Percentiles rank a stretch among this genome's conserved stretches.
These are phyloP conservation scores for Coemansia asiatica DNA, from an alignment of 192 early-diverging fungal genomes.

Conservation along the genomic window DNA sequence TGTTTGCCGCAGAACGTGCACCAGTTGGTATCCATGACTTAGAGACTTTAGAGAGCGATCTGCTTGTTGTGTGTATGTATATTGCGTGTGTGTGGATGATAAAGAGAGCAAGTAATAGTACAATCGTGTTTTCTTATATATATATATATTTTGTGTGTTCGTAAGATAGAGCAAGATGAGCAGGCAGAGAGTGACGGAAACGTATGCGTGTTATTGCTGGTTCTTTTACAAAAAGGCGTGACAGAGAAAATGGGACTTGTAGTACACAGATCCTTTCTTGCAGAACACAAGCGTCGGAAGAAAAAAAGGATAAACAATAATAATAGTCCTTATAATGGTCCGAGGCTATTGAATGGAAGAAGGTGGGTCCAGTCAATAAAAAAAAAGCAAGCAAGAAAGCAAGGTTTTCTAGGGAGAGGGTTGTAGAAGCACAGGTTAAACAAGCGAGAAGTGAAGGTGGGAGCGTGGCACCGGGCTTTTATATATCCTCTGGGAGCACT, in stretches of 20 bases:
- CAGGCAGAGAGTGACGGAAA: not conserved
- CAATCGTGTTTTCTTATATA: not conserved
- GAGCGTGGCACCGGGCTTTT: conserved; percentile 1
- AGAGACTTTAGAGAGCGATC: not conserved
- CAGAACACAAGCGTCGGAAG: not conserved
- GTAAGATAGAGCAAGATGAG: not conserved
- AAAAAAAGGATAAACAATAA: not conserved
- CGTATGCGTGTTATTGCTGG: not conserved
- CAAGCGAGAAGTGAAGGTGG: not conserved
- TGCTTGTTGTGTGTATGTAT: conserved; percentile 9
- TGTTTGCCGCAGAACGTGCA: conserved; percentile 54
- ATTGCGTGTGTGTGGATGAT: not conserved
- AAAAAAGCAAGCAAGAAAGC: not conserved
- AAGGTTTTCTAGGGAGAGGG: conserved; percentile 1
- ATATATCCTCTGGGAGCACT: not conserved
- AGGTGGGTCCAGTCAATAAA: not conserved
- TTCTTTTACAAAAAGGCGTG: not conserved
- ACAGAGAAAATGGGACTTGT: not conserved
- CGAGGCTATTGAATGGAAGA: not conserved
- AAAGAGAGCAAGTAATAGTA: not conserved
- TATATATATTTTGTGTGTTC: not conserved
- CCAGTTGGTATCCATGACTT: conserved; percentile 53
- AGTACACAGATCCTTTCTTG: not conserved
- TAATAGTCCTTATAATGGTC: not conserved
- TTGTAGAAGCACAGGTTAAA: not conserved